Base-by-base conservation (phyloP, 805 yeast genomes). In the Maudiozyma serrabonitensis region DNA sequence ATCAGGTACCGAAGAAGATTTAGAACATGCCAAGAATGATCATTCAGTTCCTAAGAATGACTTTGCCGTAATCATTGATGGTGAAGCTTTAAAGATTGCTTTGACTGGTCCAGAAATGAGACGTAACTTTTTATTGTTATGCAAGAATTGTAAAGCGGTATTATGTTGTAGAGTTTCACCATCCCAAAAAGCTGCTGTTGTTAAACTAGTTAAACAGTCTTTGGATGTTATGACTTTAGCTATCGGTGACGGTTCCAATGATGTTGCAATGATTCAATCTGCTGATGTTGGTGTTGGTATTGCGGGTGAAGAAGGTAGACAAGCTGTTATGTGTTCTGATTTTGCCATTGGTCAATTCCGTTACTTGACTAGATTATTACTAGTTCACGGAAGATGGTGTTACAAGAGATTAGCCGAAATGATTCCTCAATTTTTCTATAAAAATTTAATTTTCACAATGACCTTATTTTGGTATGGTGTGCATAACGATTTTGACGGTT, bases 231-330 rank as follows among this genome's bases (percentile, higher is more conserved):
- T 86, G 90, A 86, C 95, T 0, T 69, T 86, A 51, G 91, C 95
- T 6, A 84, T 86, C 61, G 95, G 95, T 57, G 95, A 86, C 67
- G 95, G 95, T 48, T 82, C 95, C 13, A 86, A 86, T 63, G 95
- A 86, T 69, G 95, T 86, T 51, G 90, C 95, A 7, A 86, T 86
- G 95, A 86, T 86, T 57, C 95, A 86, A 65, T 81, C 89, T 16
- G 93, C 95, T 1, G 83, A 86, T 67, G 83, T 86, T 45, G 95
- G 95, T 61, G 85, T 86, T 50, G 95, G 95, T 70, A 86, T 86
- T 61, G 90, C 90, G 2, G 95, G 95, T 69, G 95, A 86, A 70
- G 95, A 86, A 71, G 95, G 95, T 62, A 71, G 93, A 48, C 95
- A 85, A 66, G 95, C 95, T 9, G 93, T 79, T 2, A 86, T 86